Base-by-base conservation (phyloP, 1,284 basidiomycete species). In the Sutorius eximius region DNA sequence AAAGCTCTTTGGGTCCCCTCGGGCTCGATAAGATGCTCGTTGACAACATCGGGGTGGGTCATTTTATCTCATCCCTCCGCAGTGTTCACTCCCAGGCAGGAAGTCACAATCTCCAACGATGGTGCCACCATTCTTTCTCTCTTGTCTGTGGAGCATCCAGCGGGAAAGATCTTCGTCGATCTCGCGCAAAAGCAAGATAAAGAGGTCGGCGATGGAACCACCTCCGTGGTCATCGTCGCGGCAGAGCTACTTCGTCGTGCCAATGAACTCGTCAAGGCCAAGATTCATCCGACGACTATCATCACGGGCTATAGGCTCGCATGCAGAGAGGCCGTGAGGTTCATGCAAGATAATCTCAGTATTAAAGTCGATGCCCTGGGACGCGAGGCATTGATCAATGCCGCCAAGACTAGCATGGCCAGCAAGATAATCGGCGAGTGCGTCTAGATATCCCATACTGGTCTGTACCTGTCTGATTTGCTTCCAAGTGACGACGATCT, bases 61-160 rank as follows among this genome's bases (percentile, higher is more conserved):
- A 11, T 53, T 33, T 33, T 3, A n/a, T 37, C 29, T 13, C 16
- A n/a, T 15, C 9, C 37, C 27, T 30, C 32, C 44, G 24, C 36
- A 42, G 50, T 52, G 49, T 45, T 53, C 55, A 66, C 51, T 32
- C 22, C 41, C 49, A 18, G 45, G 7, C 59, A 94, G 91, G 97
- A 99, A 81, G 95, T 99, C 43, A 99, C 96, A 38, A 99, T 99
- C 73, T 98, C 96, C 54, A 99, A 99, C 75, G 97, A 99, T 76
- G 97, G 97, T 49, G 97, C 97, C 24, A 99, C 97, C 32, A 99
- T 99, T 64, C 85, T 99, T 42, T 89, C 92, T 34, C 82, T 99
- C 22, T 79, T 98, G 44, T 87, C 93, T 42, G 95, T 98, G 45
- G 88, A 95, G 63, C 94, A 98, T 70, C 95, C 96, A 42, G 94